Base-by-base conservation (phyloP, 1,284 basidiomycete species). In the Moniliella sp. region DNA sequence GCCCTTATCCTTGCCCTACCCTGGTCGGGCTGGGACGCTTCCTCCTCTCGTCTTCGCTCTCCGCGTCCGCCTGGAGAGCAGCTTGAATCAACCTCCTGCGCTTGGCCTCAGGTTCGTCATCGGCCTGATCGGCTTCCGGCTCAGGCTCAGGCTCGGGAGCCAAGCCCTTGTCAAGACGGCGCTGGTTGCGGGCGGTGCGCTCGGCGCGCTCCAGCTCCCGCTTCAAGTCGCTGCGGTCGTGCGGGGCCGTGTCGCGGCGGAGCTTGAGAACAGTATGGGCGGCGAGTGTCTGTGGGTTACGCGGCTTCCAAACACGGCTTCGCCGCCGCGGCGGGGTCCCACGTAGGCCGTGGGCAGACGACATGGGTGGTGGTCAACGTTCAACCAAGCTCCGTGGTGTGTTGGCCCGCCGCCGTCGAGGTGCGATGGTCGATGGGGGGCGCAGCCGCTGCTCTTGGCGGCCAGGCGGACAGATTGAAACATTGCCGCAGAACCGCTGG, bases 251-350 rank as follows among this genome's bases (percentile, higher is more conserved):
- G 11, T 5, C 8, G 18, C 16, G 18, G 4, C 57, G 45, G 34
- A 57, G 54, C 39, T 59, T 59, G 29, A 59, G 43, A 15, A 43
- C 43, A 4, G 53, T 57, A 21, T 59, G 46, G 5, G 50, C 34
- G 2, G 57, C 41, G 4, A 54, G 19, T 5, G 41, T 18, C n/a
- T 33, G 3, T 28, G 28, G 8, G 26, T 37, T 12, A 42, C 38
- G 3, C 40, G 34, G 1, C 48, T 46, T 10, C 38, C 34, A 15
- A 50, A 52, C 0, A 42, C 25, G 8, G 37, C 28, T 28, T 35
- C 29, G 44, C 41, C 17, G 42, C 57, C 17, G 40, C 37, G 18
- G 52, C 50, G 11, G 56, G 48, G 11, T 41, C 39, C 38, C 53
- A 59, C 15, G 46, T 57, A 7, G 56, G 56, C n/a, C 54, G 43